Evolutionary conservation across 352 stramenopile species (phyloP).

Genomic region (Phytopythium oedochilum): DNA sequence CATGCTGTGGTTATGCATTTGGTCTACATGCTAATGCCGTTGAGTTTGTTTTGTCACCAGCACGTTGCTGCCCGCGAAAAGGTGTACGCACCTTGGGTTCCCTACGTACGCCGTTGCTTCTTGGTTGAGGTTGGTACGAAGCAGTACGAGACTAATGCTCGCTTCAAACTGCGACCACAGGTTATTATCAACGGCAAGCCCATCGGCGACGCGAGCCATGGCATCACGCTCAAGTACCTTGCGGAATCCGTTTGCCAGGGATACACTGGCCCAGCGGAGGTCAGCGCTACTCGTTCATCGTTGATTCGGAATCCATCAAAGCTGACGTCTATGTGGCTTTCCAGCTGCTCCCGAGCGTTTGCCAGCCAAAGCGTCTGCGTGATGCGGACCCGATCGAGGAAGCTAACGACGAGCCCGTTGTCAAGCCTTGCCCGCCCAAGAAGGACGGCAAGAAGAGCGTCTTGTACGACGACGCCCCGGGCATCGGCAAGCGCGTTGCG

Average conservation of each 20-base stretch:
- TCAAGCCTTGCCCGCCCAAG: conserved; percentile 72
- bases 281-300: conserved; percentile 11
- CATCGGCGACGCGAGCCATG: conserved; percentile 51
- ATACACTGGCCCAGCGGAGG: conserved; percentile 50
- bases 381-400: conserved; percentile 34
- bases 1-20: neutral
- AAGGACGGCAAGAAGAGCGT: conserved; percentile 35
- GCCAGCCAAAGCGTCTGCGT: conserved; percentile 58
- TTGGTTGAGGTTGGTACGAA: neutral
- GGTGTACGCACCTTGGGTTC: conserved; percentile 58
- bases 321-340: neutral
- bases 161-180: conserved; percentile 10
- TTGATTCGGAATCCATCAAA: too few relatives aligned
- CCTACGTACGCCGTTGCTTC: conserved; percentile 37
- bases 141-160: neutral
- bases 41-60: conserved; percentile 11
- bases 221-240: conserved; percentile 66
- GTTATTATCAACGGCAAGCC: conserved; percentile 54
- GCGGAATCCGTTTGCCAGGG: conserved; percentile 58
- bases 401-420: conserved; percentile 24
- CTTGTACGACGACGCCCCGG: conserved; percentile 51
- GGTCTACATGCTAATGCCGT: neutral
- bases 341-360: conserved; percentile 41
- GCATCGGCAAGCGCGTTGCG: conserved; percentile 48
- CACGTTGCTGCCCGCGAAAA: conserved; percentile 45